These are phyloP conservation scores for Farysia itapuensis DNA, from an alignment of 1,284 basidiomycete genomes.

Conservation along the genomic window DNA sequence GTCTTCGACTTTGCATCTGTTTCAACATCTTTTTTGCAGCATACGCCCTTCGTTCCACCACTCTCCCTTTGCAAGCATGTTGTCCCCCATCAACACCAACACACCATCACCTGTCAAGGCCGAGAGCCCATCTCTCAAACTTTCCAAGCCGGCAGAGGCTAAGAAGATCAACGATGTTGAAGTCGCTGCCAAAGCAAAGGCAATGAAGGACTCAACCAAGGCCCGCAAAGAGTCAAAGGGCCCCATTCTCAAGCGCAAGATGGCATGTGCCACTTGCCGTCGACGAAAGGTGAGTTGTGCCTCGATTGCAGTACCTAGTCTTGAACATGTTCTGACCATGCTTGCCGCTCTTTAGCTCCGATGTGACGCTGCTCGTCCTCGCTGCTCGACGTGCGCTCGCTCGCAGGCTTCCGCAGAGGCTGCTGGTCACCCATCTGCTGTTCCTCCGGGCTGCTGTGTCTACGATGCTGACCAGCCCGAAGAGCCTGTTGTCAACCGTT, in stretches of 20 bases:
- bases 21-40: not conserved
- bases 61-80: slow-evolving; percentile 22
- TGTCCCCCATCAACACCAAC: slow-evolving; percentile 39
- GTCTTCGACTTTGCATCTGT: slow-evolving; percentile 1
- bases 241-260: slow-evolving; percentile 40
- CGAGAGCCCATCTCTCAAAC: slow-evolving; percentile 37
- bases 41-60: not conserved
- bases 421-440: slow-evolving; percentile 38
- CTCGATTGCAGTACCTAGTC: no score
- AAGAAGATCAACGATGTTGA: slow-evolving; percentile 39
- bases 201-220: slow-evolving; percentile 32
- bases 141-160: slow-evolving; percentile 23
- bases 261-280: slow-evolving; percentile 41
- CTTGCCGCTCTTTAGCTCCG: slow-evolving; percentile 29
- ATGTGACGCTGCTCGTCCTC: slow-evolving; percentile 40
- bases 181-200: slow-evolving; percentile 31
- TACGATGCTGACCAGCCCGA: slow-evolving; percentile 36
- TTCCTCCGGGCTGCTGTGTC: slow-evolving; percentile 30
- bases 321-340: not conserved
- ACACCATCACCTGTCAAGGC: slow-evolving; percentile 19
- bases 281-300: slow-evolving; percentile 40
- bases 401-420: slow-evolving; percentile 41
- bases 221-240: slow-evolving; percentile 38
- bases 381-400: slow-evolving; percentile 39
- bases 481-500: slow-evolving; percentile 28